Percentiles rank a stretch among this genome's conserved stretches.
Evolutionary conservation across 2,329 filamentous ascomycete species (phyloP).

Genomic region (Sclerotiophoma versabilis): DNA sequence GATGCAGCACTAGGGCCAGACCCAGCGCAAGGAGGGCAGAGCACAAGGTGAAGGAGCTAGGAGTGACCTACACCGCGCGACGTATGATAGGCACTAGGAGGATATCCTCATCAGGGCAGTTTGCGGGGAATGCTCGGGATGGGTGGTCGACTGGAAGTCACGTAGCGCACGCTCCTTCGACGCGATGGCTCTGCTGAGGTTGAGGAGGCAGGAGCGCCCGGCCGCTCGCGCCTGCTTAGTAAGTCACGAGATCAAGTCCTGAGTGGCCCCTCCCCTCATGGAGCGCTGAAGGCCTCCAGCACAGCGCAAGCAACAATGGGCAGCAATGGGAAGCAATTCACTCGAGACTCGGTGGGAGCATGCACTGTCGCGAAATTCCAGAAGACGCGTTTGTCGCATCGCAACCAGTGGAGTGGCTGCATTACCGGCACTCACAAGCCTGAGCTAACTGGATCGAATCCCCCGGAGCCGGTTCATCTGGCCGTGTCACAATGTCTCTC

Average conservation of each 20-base stretch:
- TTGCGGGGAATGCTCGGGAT: slow-evolving; percentile 31
- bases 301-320: slow-evolving; percentile 4
- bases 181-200: slow-evolving; percentile 44
- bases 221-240: slow-evolving; percentile 18
- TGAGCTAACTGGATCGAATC: slow-evolving; percentile 45
- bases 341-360: neutral
- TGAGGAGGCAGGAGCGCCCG: slow-evolving; percentile 23
- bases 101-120: slow-evolving; percentile 39
- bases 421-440: slow-evolving; percentile 45
- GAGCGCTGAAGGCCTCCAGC: slow-evolving; percentile 4
- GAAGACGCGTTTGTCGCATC: slow-evolving; percentile 35
- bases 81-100: slow-evolving; percentile 32
- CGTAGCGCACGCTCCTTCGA: slow-evolving; percentile 44
- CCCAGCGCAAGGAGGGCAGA: slow-evolving; percentile 23
- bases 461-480: slow-evolving; percentile 40
- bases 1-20: slow-evolving; percentile 25
- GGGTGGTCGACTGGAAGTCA: slow-evolving; percentile 40
- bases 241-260: slow-evolving; percentile 21
- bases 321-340: slow-evolving; percentile 4
- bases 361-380: slow-evolving; percentile 18
- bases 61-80: slow-evolving; percentile 35
- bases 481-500: slow-evolving; percentile 46
- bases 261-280: slow-evolving; percentile 16
- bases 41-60: slow-evolving; percentile 15
- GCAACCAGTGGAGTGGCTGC: slow-evolving; percentile 48